Evolutionary conservation across 2,329 filamentous ascomycete species (phyloP).

Genomic region (Colletotrichum echinochloae): DNA sequence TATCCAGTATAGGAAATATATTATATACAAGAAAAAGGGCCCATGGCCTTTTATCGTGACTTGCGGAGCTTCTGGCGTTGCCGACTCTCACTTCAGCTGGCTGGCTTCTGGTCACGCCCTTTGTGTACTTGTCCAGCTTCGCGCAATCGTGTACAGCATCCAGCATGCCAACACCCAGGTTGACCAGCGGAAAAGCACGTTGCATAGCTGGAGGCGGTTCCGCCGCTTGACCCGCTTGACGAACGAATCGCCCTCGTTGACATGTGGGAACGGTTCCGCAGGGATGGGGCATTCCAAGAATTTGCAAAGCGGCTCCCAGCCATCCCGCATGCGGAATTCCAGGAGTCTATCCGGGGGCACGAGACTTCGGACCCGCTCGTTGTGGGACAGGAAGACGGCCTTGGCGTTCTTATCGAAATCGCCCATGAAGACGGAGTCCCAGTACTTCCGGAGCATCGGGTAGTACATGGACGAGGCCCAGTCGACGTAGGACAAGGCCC

Average conservation of each 20-base stretch:
- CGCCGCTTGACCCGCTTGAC: background rate
- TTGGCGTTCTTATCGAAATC: slow-evolving; percentile 62
- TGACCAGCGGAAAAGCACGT: slow-evolving; percentile 14
- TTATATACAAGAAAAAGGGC: no score
- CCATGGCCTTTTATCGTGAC: no score
- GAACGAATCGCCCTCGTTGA: slow-evolving; percentile 46
- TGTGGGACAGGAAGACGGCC: slow-evolving; percentile 44
- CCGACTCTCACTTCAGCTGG: no score
- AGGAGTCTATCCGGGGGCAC: slow-evolving; percentile 25
- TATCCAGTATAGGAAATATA: no score
- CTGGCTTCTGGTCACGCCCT: no score
- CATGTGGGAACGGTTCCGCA: slow-evolving; percentile 48
- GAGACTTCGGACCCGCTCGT: slow-evolving; percentile 16
- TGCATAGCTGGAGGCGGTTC: background rate
- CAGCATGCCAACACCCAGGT: slow-evolving; percentile 4
- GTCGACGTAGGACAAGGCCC: slow-evolving; percentile 53
- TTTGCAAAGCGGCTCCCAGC: slow-evolving; percentile 58
- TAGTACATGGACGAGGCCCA: slow-evolving; percentile 77
- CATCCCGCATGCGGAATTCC: slow-evolving; percentile 45
- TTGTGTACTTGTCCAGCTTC: background rate
- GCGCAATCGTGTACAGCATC: background rate
- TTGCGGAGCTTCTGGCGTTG: no score
- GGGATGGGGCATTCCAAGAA: slow-evolving; percentile 54
- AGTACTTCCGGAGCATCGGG: slow-evolving; percentile 78
- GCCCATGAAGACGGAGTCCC: slow-evolving; percentile 74